These are phyloP conservation scores for Cystofilobasidium capitatum DNA, from an alignment of 768 basidiomycete species.

Conservation along the genomic window DNA sequence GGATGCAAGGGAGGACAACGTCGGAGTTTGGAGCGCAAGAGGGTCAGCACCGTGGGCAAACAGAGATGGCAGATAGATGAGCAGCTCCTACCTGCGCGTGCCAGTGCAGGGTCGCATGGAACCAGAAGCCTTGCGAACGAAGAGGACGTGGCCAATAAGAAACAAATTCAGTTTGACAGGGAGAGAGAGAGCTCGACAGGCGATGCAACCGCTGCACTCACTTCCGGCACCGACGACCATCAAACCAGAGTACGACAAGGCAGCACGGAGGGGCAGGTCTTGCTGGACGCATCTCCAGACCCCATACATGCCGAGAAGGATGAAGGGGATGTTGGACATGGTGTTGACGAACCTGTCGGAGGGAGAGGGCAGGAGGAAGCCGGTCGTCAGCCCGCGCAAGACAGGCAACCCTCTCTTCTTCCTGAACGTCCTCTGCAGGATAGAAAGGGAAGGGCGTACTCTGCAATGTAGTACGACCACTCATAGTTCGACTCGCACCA, in stretches of 20 bases:
- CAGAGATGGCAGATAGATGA: neutral
- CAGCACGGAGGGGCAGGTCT: neutral
- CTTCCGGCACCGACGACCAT: slow-evolving; percentile 8
- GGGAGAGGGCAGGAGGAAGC: neutral
- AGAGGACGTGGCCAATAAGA: too few species aligned
- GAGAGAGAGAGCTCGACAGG: neutral
- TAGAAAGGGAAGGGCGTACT: neutral
- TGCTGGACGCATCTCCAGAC: neutral
- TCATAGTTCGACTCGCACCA: slow-evolving; percentile 6
- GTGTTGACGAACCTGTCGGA: slow-evolving; percentile 6
- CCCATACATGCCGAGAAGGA: neutral
- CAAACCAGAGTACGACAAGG: neutral
- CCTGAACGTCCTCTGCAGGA: too few species aligned
- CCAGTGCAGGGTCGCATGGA: slow-evolving; percentile 7
- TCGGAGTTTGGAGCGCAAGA: too few species aligned
- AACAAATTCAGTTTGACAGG: too few species aligned
- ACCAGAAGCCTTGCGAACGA: slow-evolving; percentile 2
- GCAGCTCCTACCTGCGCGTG: neutral
- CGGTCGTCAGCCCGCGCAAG: neutral
- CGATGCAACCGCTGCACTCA: neutral
- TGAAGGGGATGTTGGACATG: slow-evolving; percentile 7
- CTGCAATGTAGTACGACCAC: neutral
- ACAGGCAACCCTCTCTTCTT: too few species aligned
- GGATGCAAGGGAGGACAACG: too few species aligned
- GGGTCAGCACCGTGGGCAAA: neutral